These are phyloP conservation scores for Trichothecium sympodiale DNA, from an alignment of 2,329 filamentous ascomycete genomes.

Conservation along the genomic window DNA sequence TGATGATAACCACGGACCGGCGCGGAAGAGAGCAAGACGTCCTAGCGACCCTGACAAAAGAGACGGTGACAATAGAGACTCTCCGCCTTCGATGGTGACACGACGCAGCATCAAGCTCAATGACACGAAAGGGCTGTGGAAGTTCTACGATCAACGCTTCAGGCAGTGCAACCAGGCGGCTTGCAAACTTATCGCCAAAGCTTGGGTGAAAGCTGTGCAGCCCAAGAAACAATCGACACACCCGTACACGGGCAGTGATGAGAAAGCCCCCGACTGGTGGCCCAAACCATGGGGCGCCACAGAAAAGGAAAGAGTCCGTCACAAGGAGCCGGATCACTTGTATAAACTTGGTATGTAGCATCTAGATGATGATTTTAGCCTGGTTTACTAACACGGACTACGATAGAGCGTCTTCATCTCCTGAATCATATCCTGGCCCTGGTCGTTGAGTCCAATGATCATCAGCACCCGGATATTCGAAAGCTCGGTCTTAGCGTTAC, in stretches of 20 bases:
- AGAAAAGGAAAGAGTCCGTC: constrained; percentile 45
- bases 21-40: neutral
- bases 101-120: constrained; percentile 39
- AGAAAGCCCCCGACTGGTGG: constrained; percentile 57
- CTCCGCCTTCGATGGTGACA: constrained; percentile 24
- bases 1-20: too few relatives aligned
- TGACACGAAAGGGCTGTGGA: constrained; percentile 41
- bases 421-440: constrained; percentile 50
- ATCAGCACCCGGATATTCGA: constrained; percentile 39
- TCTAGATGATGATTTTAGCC: too few relatives aligned
- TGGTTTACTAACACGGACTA: neutral
- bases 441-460: constrained; percentile 37
- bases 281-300: constrained; percentile 41
- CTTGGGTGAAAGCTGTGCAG: constrained; percentile 64
- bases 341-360: constrained; percentile 48
- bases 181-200: constrained; percentile 63
- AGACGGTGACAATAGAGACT: constrained; percentile 32
- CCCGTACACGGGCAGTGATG: constrained; percentile 57
- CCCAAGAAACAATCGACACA: constrained; percentile 68
- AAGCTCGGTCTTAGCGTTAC: constrained; percentile 41
- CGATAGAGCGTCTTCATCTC: constrained; percentile 45
- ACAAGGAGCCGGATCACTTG: constrained; percentile 65
- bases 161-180: constrained; percentile 58
- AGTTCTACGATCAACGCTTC: constrained; percentile 51
- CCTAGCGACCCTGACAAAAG: constrained; percentile 12